These are phyloP conservation scores for Pascua guehoae DNA, from an alignment of 1,284 basidiomycete species.

Conservation along the genomic window DNA sequence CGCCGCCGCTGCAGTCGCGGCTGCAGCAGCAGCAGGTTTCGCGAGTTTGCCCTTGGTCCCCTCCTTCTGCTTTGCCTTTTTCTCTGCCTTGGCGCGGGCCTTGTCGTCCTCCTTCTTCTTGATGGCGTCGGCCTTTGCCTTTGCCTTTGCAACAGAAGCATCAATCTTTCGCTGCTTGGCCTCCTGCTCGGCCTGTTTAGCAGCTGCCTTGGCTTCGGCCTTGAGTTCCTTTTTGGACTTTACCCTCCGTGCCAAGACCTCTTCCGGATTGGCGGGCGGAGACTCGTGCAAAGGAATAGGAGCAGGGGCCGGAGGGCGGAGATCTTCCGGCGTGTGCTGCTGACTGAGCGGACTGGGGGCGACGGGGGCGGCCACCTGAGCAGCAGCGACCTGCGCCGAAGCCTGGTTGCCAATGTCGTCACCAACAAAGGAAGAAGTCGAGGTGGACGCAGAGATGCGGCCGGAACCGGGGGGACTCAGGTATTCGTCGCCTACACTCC, in stretches of 20 bases:
- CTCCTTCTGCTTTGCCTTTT: conserved; percentile 1
- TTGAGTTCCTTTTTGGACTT: conserved; percentile 73
- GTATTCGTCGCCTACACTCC: conserved; percentile 42
- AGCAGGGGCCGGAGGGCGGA: no score
- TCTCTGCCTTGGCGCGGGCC: conserved; percentile 19
- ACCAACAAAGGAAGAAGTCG: conserved; percentile 3
- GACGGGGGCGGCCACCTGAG: conserved; percentile 13
- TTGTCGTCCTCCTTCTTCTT: conserved; percentile 19
- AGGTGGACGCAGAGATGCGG: conserved; percentile 8
- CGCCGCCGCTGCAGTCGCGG: not conserved
- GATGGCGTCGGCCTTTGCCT: conserved; percentile 15
- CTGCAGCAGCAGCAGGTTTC: not conserved
- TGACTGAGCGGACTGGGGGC: conserved; percentile 31
- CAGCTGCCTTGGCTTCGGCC: conserved; percentile 55
- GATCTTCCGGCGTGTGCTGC: conserved; percentile 19
- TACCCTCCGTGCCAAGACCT: no score
- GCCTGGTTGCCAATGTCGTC: conserved; percentile 4
- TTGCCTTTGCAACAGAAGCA: conserved; percentile 12
- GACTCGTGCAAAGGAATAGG: no score
- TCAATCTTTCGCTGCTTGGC: conserved; percentile 15
- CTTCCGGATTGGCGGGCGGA: no score
- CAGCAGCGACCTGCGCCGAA: conserved; percentile 5
- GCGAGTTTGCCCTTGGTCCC: not conserved
- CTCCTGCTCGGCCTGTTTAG: conserved; percentile 18
- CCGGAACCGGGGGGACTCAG: conserved; percentile 16